Evolutionary conservation across 768 basidiomycete genomes (phyloP), one percentile per base, ranked within the genome.

Genomic region (Mycena kentingensis): DNA sequence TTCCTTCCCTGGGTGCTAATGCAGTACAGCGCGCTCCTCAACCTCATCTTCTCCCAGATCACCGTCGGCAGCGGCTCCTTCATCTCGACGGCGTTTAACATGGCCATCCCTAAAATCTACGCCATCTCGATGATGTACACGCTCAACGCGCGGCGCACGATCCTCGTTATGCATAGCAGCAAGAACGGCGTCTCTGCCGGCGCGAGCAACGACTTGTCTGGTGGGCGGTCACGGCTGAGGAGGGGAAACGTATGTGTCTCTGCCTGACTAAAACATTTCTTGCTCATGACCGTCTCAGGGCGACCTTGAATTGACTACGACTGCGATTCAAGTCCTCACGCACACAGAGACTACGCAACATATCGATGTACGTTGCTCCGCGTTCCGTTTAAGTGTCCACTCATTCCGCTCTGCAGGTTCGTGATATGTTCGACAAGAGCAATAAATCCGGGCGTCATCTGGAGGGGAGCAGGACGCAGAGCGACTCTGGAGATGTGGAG

Each of bases 81-180:
- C 26, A 61, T 67, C 7, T 64, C 65, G 1, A 62, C 61, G 5
- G 67, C 60, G 1, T 69, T 70, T 34, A 70, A 69, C 42, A 49
- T 56, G 51, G 51, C 57, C 16, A 55, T 70, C 11, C 69, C 70
- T 2, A 71, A 69, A 32, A 51, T 71, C 18, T 71, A 70, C 36
- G 70, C 67, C 1, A 59, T 70, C 28, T 69, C 65, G 3, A 71
- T 71, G 70, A 69, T 71, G 68, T 71, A 67, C 67, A 69, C 68
- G 1, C 50, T 71, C 43, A 71, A 71, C 43, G 66, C 65, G 2
- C 64, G 69, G 15, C 60, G 54, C 19, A 42, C 32, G 2, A 63
- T 69, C 42, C 64, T 66, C 21, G 49, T 27, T 16, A 26, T 46
- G 21, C 29, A 48, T n/a, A 21, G 24, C 18, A 45, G 46, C 19